phyloP scores from a whole-genome alignment of 352 stramenopile species.

The Globisporangium splendens region DNA sequence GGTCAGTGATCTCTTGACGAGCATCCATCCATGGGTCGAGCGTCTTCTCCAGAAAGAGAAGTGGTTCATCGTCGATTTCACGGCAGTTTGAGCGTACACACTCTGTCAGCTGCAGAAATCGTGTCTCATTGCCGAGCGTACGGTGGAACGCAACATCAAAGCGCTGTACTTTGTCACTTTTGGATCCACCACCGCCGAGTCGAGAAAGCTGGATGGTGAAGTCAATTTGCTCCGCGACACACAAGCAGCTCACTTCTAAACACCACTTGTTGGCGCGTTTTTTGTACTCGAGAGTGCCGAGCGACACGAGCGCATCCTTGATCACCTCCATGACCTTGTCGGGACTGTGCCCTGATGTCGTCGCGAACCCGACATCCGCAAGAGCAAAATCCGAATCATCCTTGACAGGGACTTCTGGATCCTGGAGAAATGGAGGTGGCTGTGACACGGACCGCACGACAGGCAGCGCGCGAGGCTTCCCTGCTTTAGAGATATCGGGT shows the following conservation, averaged over 20 bases:
- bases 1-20: conserved; percentile 35
- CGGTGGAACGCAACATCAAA: conserved; percentile 61
- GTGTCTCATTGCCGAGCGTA: conserved; percentile 41
- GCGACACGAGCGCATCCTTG: conserved; percentile 20
- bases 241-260: conserved; percentile 48
- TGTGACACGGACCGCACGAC: no score
- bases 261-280: conserved; percentile 28
- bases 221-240: conserved; percentile 62
- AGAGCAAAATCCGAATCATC: no score
- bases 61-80: conserved; percentile 48
- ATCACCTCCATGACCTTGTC: conserved; percentile 46
- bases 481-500: no score
- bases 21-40: conserved; percentile 64
- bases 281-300: conserved; percentile 32
- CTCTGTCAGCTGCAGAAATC: conserved; percentile 51
- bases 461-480: no score
- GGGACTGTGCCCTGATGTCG: conserved; percentile 10
- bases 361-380: no score
- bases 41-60: conserved; percentile 40
- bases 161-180: conserved; percentile 6
- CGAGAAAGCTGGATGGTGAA: conserved; percentile 53
- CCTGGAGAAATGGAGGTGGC: no score
- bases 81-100: conserved; percentile 49
- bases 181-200: conserved; percentile 15
- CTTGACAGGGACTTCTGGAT: no score